These are phyloP conservation scores for Colletotrichum destructivum DNA, from an alignment of 2,329 filamentous ascomycete genomes.

Conservation along the genomic window DNA sequence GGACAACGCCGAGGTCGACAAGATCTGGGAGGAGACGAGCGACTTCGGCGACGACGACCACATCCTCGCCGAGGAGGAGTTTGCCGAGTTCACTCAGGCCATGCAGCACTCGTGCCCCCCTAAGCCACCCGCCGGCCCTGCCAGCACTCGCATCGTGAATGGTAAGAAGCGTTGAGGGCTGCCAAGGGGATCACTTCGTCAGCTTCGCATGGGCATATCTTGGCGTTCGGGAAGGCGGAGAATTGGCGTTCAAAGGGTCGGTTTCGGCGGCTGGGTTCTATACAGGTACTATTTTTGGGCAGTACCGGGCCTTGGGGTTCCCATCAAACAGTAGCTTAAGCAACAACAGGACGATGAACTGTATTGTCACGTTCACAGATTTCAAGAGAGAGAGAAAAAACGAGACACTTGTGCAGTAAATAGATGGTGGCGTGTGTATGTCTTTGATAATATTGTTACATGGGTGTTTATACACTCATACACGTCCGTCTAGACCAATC, in stretches of 20 bases:
- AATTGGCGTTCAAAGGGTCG: conserved; percentile 20
- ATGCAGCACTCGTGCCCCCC: conserved; percentile 39
- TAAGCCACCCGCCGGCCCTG: conserved; percentile 36
- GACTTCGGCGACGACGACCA: conserved; percentile 92
- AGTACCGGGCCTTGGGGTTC: background rate
- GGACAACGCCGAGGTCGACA: conserved; percentile 79
- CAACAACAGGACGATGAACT: background rate
- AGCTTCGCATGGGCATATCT: conserved; percentile 1
- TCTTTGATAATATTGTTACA: conserved; percentile 50
- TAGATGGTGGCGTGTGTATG: conserved; percentile 41
- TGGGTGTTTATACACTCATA: conserved; percentile 50
- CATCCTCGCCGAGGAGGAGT: conserved; percentile 82
- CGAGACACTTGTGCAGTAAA: background rate
- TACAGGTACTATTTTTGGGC: conserved; percentile 9
- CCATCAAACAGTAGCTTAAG: background rate
- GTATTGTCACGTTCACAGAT: background rate
- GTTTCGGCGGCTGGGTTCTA: conserved; percentile 5
- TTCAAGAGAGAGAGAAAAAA: background rate
- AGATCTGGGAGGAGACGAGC: conserved; percentile 89
- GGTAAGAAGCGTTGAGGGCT: conserved; percentile 33
- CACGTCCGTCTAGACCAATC: conserved; percentile 41
- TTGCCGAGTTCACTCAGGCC: conserved; percentile 59
- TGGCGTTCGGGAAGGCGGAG: conserved; percentile 30
- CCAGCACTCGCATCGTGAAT: conserved; percentile 34
- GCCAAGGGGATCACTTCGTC: background rate